These are phyloP conservation scores for Deinandra increscens DNA, from an alignment of 129 eudicot genomes.

Conservation along the genomic window DNA sequence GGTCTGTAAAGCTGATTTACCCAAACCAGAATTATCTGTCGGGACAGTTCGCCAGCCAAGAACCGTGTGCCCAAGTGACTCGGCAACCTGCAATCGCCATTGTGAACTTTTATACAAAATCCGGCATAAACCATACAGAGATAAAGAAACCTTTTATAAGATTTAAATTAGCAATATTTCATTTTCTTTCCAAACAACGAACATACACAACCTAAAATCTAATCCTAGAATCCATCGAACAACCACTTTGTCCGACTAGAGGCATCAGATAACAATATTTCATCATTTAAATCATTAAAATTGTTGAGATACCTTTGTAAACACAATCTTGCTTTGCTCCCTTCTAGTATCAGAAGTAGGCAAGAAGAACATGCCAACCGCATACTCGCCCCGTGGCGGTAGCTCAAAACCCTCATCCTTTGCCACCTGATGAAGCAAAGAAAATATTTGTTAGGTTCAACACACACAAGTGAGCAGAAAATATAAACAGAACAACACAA, in stretches of 20 bases:
- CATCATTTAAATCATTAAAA: background rate
- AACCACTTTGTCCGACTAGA: no score
- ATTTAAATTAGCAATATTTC: background rate
- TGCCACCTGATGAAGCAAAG: constrained; percentile 48
- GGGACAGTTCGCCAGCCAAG: constrained; percentile 98
- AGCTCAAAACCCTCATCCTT: constrained; percentile 84
- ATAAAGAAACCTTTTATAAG: background rate
- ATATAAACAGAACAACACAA: no score
- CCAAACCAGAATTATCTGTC: constrained; percentile 94
- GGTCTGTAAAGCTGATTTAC: constrained; percentile 81
- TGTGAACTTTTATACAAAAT: background rate
- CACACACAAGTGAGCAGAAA: no score
- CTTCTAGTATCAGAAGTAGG: constrained; percentile 81
- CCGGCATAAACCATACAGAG: background rate
- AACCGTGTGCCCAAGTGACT: constrained; percentile 97
- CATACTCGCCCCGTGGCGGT: constrained; percentile 83
- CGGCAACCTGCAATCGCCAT: constrained; percentile 69
- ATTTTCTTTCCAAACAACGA: background rate
- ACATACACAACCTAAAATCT: no score
- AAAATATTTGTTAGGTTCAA: no score
- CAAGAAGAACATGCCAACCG: constrained; percentile 98
- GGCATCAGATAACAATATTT: background rate
- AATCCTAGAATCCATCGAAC: no score
- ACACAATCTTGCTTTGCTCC: constrained; percentile 90
- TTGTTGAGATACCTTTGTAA: constrained; percentile 65